Base-by-base conservation (phyloP, 371 early-diverging fungal genomes). In the Zychaea mexicana region DNA sequence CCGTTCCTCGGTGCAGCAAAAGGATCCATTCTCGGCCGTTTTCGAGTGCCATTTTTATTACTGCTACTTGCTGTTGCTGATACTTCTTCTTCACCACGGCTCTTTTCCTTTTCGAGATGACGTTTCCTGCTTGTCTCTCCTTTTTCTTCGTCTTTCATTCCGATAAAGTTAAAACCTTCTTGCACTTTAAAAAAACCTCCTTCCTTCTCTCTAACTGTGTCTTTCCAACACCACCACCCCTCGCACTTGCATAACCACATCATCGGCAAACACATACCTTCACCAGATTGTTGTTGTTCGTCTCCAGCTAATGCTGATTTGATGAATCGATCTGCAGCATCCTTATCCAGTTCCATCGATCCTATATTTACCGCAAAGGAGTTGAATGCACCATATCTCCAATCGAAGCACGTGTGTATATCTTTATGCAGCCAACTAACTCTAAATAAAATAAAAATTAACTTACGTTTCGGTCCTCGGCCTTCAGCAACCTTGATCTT, bases 261-360 rank as follows among this genome's bases (percentile, higher is more conserved):
- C n/a, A n/a, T n/a, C n/a, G n/a, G n/a, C n/a, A n/a, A n/a, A n/a
- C n/a, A n/a, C n/a, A n/a, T n/a, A n/a, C 55, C 52, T 49, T 49
- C 24, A 17, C n/a, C 22, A 8, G 10, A 3, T 39, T 39, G 9
- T 15, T 39, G 3, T 21, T 56, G 45, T 7, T 67, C 62, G 3
- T 66, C 57, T 12, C 58, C 60, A n/a, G 65, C 60, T 30, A 82
- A 63, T 26, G 85, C 84, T 30, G 79, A 73, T 45, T 72, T 78
- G 62, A 86, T 82, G 58, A 86, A 84, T 62, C 87, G 60, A 47
- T 68, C 74, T 8, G 87, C 87, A 26, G 87, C 87, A 26, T 73
- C 81, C 66, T 77, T 85, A 65, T 86, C 74, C 13, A 86, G 69
- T 31, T 65, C 69, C 80, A 84, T 74, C 4, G 76, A 57, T 27